A percentile compares a stretch with the other conserved stretches of the same genome.
Conservation (phyloP, 352 stramenopile genomes). For the Phytophthora pluvialis region DNA sequence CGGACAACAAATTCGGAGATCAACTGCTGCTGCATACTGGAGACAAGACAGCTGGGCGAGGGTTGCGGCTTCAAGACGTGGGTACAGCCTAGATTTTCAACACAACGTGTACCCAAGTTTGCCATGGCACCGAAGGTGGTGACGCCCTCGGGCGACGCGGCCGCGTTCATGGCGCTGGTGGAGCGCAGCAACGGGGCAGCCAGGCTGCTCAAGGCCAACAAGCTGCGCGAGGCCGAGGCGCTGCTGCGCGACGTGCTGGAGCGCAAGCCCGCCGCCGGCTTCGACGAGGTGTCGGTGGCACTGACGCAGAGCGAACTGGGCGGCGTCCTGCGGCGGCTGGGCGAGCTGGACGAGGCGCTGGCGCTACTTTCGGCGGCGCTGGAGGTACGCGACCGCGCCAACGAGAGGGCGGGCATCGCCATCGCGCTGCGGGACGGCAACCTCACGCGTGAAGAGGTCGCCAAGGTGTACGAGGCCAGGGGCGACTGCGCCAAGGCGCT, state of each 20-base stretch:
- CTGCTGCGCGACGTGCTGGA: constrained; percentile 54
- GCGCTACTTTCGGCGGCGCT: constrained; percentile 52
- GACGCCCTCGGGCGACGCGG: constrained; percentile 37
- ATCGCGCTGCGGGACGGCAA: constrained; percentile 66
- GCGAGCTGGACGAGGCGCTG: constrained; percentile 56
- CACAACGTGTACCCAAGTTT: constrained; percentile 10
- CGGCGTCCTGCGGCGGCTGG: constrained; percentile 52
- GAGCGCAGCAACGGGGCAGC: constrained; percentile 52
- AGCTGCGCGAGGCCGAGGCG: constrained; percentile 48
- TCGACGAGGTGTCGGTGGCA: constrained; percentile 65
- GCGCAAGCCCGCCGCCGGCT: constrained; percentile 55
- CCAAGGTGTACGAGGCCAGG: constrained; percentile 70
- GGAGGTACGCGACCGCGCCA: constrained; percentile 47
- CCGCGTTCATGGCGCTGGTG: constrained; percentile 58
- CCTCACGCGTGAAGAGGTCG: constrained; percentile 72
- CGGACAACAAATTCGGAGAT: constrained; percentile 5
- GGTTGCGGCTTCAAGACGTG: constrained; percentile 19
- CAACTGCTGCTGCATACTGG: constrained; percentile 16
- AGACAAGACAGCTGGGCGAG: constrained; percentile 4
- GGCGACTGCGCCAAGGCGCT: constrained; percentile 58
- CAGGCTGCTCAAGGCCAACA: constrained; percentile 44
- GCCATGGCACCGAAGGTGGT: constrained; percentile 19
- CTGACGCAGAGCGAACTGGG: constrained; percentile 66
- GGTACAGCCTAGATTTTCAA: constrained; percentile 9
- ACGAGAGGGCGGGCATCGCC: constrained; percentile 37